A percentile compares a stretch with the other conserved stretches of the same genome.
Evolutionary conservation across 2,329 filamentous ascomycete species (phyloP).

Genomic region (Aspergillus quadrilineatus): DNA sequence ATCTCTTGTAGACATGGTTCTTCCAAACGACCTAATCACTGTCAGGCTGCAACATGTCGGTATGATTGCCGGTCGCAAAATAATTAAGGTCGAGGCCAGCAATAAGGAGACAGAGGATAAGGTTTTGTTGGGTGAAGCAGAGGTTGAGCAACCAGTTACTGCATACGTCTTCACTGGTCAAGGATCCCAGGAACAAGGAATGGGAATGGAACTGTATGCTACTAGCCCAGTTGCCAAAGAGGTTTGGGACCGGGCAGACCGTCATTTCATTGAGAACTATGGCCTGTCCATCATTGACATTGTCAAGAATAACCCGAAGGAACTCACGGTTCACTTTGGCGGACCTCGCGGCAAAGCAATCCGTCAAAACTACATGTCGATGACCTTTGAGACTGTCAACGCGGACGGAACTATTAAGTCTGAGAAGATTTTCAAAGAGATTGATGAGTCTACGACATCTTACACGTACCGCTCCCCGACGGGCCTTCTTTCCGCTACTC

Average conservation of each 20-base stretch:
- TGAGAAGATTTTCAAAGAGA: slow-evolving; percentile 99
- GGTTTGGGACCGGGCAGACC: slow-evolving; percentile 96
- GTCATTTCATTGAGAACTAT: slow-evolving; percentile 98
- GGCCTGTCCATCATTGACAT: slow-evolving; percentile 98
- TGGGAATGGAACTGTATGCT: slow-evolving; percentile 98
- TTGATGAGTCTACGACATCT: slow-evolving; percentile 85
- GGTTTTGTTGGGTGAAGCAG: slow-evolving; percentile 89
- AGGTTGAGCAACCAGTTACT: slow-evolving; percentile 95
- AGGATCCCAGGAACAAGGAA: slow-evolving; percentile 97
- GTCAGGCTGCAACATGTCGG: slow-evolving; percentile 95
- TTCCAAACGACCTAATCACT: slow-evolving; percentile 91
- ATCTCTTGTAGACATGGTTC: slow-evolving; percentile 95
- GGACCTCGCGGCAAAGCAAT: slow-evolving; percentile 96
- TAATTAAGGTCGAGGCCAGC: slow-evolving; percentile 96
- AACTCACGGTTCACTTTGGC: slow-evolving; percentile 97
- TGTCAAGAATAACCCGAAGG: slow-evolving; percentile 99
- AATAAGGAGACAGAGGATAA: slow-evolving; percentile 97
- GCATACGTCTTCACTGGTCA: slow-evolving; percentile 98
- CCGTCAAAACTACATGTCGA: slow-evolving; percentile 98
- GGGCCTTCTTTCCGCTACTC: slow-evolving; percentile 90
- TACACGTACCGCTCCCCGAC: slow-evolving; percentile 97
- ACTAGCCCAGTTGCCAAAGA: slow-evolving; percentile 93
- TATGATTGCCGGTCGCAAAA: slow-evolving; percentile 98
- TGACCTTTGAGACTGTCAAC: slow-evolving; percentile 98
- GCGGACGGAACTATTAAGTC: slow-evolving; percentile 92